Evolutionary conservation across 208 protist species (phyloP).

Genomic region (Leishmania braziliensis): DNA sequence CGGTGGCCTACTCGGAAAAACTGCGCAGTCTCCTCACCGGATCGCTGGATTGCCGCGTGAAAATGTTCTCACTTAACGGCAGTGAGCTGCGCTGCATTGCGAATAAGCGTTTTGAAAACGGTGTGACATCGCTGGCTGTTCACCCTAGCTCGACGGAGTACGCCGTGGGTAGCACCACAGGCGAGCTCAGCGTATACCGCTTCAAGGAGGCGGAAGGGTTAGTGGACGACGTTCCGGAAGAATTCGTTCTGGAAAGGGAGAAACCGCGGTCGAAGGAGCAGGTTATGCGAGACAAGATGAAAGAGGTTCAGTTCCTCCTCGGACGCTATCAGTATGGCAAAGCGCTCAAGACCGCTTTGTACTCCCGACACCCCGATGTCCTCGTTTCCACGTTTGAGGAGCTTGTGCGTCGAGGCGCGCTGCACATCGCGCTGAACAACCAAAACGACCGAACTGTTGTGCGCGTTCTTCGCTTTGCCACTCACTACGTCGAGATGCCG

Average conservation of each 20-base stretch:
- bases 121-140: conserved; percentile 66
- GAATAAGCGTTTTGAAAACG: conserved; percentile 64
- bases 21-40: conserved; percentile 70
- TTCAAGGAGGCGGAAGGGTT: conserved; percentile 43
- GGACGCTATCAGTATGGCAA: conserved; percentile 76
- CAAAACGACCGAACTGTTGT: conserved; percentile 85
- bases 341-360: conserved; percentile 75
- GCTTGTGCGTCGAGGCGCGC: conserved; percentile 70
- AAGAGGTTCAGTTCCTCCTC: conserved; percentile 65
- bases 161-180: conserved; percentile 64
- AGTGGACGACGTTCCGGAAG: conserved; percentile 20
- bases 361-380: conserved; percentile 72
- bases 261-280: conserved; percentile 38
- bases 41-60: conserved; percentile 79
- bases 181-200: conserved; percentile 69
- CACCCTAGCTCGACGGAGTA: conserved; percentile 73
- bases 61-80: conserved; percentile 69
- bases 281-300: conserved; percentile 56
- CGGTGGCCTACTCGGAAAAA: conserved; percentile 64
- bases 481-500: conserved; percentile 69
- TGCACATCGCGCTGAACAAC: conserved; percentile 82
- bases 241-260: conserved; percentile 21
- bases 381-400: conserved; percentile 87
- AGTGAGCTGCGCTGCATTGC: conserved; percentile 54
- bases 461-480: conserved; percentile 76